A percentile compares a stretch with the other conserved stretches of the same genome.
Evolutionary conservation across 2,329 filamentous ascomycete genomes (phyloP).

Genomic region (Cladophialophora immunda): DNA sequence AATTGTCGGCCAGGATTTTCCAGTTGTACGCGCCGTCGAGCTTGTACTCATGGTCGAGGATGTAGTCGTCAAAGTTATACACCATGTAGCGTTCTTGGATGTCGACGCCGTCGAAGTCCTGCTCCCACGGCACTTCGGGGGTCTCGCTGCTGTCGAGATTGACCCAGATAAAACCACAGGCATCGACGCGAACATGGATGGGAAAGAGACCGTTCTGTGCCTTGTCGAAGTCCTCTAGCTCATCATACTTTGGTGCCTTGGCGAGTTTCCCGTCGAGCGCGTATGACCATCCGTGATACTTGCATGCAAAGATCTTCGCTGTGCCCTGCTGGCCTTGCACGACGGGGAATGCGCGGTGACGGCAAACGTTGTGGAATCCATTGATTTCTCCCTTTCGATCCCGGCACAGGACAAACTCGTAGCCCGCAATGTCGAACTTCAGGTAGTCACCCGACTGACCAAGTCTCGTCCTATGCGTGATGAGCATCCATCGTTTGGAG

Average conservation of each 20-base stretch:
- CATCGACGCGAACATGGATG: conserved; percentile 37
- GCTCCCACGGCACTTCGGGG: conserved; percentile 35
- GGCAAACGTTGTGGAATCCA: conserved; percentile 70
- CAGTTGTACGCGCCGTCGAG: conserved; percentile 40
- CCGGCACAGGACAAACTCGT: conserved; percentile 62
- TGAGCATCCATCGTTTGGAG: conserved; percentile 57
- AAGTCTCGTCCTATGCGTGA: conserved; percentile 55
- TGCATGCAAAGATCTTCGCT: conserved; percentile 62
- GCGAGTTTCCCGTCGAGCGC: conserved; percentile 65
- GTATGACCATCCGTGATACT: conserved; percentile 72
- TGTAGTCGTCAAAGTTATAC: conserved; percentile 64
- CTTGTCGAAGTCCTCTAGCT: conserved; percentile 66
- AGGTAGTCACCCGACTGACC: conserved; percentile 56
- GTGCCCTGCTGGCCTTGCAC: conserved; percentile 47
- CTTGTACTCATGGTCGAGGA: conserved; percentile 52
- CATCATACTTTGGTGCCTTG: conserved; percentile 68
- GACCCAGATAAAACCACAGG: conserved; percentile 39
- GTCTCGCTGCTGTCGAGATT: conserved; percentile 35
- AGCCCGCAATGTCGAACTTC: conserved; percentile 52
- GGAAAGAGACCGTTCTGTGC: conserved; percentile 63
- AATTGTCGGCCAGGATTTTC: conserved; percentile 42
- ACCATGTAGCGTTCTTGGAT: conserved; percentile 58
- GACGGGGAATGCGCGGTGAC: conserved; percentile 67
- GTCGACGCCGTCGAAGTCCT: conserved; percentile 45
- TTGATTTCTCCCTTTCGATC: conserved; percentile 63